Conservation (phyloP, 495 filamentous ascomycete species). For the Poronia punctata region DNA sequence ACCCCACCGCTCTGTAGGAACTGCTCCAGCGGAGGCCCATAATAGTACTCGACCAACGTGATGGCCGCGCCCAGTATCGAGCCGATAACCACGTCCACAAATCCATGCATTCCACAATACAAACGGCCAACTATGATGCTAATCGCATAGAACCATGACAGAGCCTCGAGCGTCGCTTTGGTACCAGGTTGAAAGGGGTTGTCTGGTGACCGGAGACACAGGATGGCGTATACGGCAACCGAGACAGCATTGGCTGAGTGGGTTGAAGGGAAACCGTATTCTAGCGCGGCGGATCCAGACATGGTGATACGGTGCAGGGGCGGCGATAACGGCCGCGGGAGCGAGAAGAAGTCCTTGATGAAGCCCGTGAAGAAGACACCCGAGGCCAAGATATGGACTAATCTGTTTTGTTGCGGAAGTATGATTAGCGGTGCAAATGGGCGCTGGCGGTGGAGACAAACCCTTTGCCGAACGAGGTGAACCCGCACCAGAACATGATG, state of each 20-base stretch:
- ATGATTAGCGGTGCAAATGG: constrained; percentile 2
- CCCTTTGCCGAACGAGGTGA: constrained; percentile 73
- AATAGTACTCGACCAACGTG: constrained; percentile 63
- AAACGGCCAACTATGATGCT: constrained; percentile 86
- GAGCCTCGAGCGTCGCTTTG: constrained; percentile 51
- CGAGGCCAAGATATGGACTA: constrained; percentile 78
- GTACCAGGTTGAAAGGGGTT: constrained; percentile 43
- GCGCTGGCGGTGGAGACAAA: constrained; percentile 33
- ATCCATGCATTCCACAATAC: constrained; percentile 98
- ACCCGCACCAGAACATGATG: constrained; percentile 93
- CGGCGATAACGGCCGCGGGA: constrained; percentile 90
- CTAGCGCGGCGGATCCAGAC: constrained; percentile 88
- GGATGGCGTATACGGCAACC: constrained; percentile 76
- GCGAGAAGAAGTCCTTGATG: constrained; percentile 86
- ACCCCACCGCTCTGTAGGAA: constrained; percentile 50
- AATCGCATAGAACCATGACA: constrained; percentile 75
- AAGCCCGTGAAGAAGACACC: constrained; percentile 94
- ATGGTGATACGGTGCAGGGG: constrained; percentile 92
- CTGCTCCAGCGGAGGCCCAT: constrained; percentile 59
- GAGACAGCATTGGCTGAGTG: constrained; percentile 97
- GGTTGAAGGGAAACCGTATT: constrained; percentile 95
- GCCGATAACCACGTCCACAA: constrained; percentile 80
- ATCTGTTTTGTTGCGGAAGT: constrained; percentile 46
- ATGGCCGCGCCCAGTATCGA: constrained; percentile 61
- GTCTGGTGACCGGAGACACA: constrained; percentile 53